Evolutionary conservation across 2,329 filamentous ascomycete species (phyloP).

Genomic region (Exophiala viscosa): DNA sequence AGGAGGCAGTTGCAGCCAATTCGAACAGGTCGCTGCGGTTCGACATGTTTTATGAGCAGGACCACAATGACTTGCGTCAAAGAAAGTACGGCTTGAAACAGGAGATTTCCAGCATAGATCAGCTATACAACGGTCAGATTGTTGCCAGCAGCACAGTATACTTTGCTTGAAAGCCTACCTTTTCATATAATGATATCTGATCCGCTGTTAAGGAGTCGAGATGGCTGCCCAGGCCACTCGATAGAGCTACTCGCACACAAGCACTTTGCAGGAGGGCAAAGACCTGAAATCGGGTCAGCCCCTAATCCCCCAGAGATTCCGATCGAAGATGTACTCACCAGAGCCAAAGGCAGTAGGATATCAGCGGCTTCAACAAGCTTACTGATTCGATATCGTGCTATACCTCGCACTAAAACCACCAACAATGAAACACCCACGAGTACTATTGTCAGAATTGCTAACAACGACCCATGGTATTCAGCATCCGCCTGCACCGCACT

Average conservation of each 20-base stretch:
- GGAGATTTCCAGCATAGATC: slow-evolving; percentile 14
- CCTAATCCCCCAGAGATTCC: neutral
- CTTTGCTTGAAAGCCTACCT: slow-evolving; percentile 1
- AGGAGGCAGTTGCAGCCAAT: slow-evolving; percentile 15
- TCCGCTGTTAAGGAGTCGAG: neutral
- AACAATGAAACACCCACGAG: slow-evolving; percentile 9
- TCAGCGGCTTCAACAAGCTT: slow-evolving; percentile 10
- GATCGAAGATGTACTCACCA: slow-evolving; percentile 6
- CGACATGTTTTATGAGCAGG: slow-evolving; percentile 15
- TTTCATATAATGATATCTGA: slow-evolving; percentile 5
- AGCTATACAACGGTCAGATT: neutral
- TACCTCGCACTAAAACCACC: slow-evolving; percentile 8
- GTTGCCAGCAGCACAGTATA: neutral
- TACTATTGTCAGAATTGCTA: slow-evolving; percentile 13
- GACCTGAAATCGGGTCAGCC: slow-evolving; percentile 1
- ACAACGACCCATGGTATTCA: slow-evolving; percentile 6
- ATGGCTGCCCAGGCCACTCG: slow-evolving; percentile 13
- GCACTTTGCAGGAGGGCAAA: slow-evolving; percentile 4
- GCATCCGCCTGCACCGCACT: slow-evolving; percentile 9
- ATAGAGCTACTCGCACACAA: slow-evolving; percentile 7
- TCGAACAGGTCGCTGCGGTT: slow-evolving; percentile 13
- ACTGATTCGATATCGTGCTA: slow-evolving; percentile 12
- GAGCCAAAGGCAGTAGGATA: slow-evolving; percentile 11
- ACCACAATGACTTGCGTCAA: slow-evolving; percentile 12
- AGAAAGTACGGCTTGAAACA: slow-evolving; percentile 11